Base-by-base conservation (phyloP, 495 filamentous ascomycete species). In the Choiromyces venosus region DNA sequence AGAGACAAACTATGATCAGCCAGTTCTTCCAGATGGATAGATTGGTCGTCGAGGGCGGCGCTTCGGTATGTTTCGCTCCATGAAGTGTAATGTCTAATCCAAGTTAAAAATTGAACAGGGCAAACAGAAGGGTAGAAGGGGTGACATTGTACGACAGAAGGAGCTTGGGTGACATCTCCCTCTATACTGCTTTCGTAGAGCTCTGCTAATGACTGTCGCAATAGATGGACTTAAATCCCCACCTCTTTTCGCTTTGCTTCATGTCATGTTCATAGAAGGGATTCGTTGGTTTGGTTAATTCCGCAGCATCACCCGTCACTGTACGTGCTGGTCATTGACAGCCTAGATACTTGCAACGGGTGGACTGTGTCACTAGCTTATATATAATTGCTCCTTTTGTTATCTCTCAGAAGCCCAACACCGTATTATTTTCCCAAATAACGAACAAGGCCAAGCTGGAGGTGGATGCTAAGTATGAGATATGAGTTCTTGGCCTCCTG, bases 1-100 rank as follows among this genome's bases (percentile, higher is more conserved):
- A 99, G 95, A 90, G 95, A 79, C 95, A 99, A 90, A 96, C 94
- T 7, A 86, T 93, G 40, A 88, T 99, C 76, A 96, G 92, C 79
- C 92, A 97, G 82, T 97, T 97, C 83, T 99, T 91, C 84, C 91
- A 97, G 84, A 78, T 95, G 78, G 93, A 99, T 82, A 85, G 89
- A 80, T 87, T 99, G 81, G 95, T 99, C 36, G 93, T 99, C 8
- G 95, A 99, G 82, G 94, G 94, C 29, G 70, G 74, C 25, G 66
- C 72, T 46, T 75, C 76, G 65, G 77, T 79, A 72, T 64, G 68
- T 79, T 67, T 12, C 36, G 14, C 18, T 21, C 8, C 14, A 25
- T 29, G 25, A 33, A 19, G 37, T 25, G 25, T 68, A 18, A 21
- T 1, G n/a, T 39, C 18, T 25, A 12, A 25, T n/a, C 64, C 65